Conservation (phyloP, 2,329 filamentous ascomycete species). For the Colletotrichum sp. region DNA sequence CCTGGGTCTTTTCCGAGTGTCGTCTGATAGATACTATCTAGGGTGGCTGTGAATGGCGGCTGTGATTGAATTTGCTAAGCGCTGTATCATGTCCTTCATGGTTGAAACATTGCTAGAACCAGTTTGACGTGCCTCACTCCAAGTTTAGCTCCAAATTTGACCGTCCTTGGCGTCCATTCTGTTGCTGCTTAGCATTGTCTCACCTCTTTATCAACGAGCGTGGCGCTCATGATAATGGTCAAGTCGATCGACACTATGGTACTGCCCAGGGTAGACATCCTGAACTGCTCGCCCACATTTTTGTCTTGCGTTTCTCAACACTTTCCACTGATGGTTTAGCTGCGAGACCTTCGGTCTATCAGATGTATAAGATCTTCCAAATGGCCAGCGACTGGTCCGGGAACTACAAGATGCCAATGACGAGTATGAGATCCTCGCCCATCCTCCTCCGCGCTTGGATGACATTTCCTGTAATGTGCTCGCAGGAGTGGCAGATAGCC, state of each 20-base stretch:
- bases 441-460: neutral
- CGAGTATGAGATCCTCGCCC: neutral
- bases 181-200: neutral
- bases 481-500: neutral
- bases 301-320: neutral
- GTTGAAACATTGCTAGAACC: neutral
- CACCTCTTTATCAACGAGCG: neutral
- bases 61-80: neutral
- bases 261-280: neutral
- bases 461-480: neutral
- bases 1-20: neutral
- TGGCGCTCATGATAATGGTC: neutral
- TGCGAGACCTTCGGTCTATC: neutral
- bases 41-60: neutral
- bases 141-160: neutral
- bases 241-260: neutral
- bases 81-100: neutral
- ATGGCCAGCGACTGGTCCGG: neutral
- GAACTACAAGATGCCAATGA: neutral
- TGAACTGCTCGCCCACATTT: neutral
- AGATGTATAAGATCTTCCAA: rapidly evolving
- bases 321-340: neutral
- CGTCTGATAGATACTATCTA: neutral
- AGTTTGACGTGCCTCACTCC: neutral
- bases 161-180: neutral